Conservation (phyloP, 345 rosid genomes). For the Barbarea vulgaris region DNA sequence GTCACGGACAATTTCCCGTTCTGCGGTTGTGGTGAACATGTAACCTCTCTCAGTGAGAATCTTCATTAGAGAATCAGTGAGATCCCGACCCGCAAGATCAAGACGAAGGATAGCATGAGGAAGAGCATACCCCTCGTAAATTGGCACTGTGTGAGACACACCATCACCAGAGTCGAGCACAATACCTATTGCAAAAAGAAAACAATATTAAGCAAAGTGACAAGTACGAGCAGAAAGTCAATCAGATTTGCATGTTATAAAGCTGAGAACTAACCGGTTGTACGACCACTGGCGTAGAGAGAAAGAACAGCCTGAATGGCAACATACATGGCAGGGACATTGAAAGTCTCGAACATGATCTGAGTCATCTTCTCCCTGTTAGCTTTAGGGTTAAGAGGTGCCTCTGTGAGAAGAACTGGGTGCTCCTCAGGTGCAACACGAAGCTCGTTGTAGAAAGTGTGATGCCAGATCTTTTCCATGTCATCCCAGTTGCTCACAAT, state of each 20-base stretch:
- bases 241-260: background rate
- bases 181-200: conserved; percentile 42
- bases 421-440: conserved; percentile 66
- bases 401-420: conserved; percentile 66
- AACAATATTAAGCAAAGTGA: background rate
- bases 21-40: conserved; percentile 55
- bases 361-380: conserved; percentile 69
- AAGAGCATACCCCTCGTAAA: conserved; percentile 68
- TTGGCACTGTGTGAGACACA: conserved; percentile 67
- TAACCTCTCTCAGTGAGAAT: conserved; percentile 54
- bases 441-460: conserved; percentile 65
- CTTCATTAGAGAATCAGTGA: conserved; percentile 66
- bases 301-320: conserved; percentile 67
- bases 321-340: conserved; percentile 66
- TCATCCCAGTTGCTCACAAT: conserved; percentile 76
- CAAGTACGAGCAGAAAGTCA: background rate
- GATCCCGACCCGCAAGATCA: conserved; percentile 65
- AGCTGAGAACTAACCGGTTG: conserved; percentile 50
- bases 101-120: conserved; percentile 71
- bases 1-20: conserved; percentile 54
- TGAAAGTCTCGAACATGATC: conserved; percentile 63
- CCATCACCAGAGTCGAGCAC: conserved; percentile 69
- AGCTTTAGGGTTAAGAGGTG: conserved; percentile 64
- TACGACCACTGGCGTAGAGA: conserved; percentile 69
- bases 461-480: conserved; percentile 75